Evolutionary conservation across 2,329 filamentous ascomycete species (phyloP), one percentile per base, ranked within the genome.

Genomic region (Reticulascus tulasneorum): DNA sequence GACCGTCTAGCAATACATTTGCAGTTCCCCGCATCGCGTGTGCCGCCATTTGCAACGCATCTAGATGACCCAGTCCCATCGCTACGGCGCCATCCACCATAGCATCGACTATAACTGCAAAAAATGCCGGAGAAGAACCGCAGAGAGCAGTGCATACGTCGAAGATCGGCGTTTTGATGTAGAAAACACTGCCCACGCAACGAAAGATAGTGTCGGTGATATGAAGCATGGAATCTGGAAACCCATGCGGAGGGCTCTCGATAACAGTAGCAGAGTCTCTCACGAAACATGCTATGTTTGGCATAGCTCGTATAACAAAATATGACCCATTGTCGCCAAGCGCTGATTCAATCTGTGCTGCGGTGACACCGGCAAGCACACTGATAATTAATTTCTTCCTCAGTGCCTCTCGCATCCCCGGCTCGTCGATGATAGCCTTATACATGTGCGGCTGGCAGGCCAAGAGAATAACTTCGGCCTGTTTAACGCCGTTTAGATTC

Each of bases 71-170:
- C 12, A 82, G 50, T 0, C 77, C 77, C 57, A 79, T 77, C 0
- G 77, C 75, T 1, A 81, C 75, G 0, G 70, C 73, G 0, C 75
- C 77, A 40, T 80, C 76, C 3, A 75, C 72, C 35, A 79, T 60
- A 0, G 73, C 73, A 44, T 82, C 77, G 10, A 73, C 61, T 6
- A 81, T 64, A 8, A 81, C 57, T 0, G 75, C 73, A 40, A 72
- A 75, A 56, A 81, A 79, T 0, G 77, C 77, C 0, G 75, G 77
- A 0, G 76, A 77, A 3, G 74, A 79, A 0, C 76, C 75, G 41
- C 72, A 77, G 2, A 81, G 64, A 0, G 77, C 75, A 0, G 75
- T 80, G n/a, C 62, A 64, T 0, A 67, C 73, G 42, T 79, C 71
- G 69, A 81, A 76, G 6, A 67, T 61, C 2, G 62, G 56, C 0